These are phyloP conservation scores for Apiotrichum akiyoshidainum DNA, from an alignment of 1,284 basidiomycete genomes.

Conservation along the genomic window DNA sequence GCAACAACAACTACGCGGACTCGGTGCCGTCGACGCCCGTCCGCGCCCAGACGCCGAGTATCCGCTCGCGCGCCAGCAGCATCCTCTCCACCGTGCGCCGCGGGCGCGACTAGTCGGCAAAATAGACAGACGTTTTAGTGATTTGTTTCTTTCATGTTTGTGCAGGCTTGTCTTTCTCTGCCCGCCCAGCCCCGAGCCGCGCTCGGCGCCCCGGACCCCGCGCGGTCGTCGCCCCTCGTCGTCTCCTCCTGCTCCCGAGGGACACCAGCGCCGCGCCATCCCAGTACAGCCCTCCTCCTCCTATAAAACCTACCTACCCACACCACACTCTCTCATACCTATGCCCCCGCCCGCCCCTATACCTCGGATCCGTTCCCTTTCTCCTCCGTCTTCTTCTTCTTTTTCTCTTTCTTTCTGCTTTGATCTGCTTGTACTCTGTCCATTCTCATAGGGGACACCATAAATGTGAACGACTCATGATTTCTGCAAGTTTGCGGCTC, in stretches of 20 bases:
- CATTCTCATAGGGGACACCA: neutral
- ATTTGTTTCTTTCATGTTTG: too few relatives aligned
- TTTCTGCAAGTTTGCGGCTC: too few relatives aligned
- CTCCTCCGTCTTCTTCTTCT: neutral
- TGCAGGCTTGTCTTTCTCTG: too few relatives aligned
- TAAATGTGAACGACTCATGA: neutral
- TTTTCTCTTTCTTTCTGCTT: neutral
- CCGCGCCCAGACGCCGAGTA: constrained; percentile 34
- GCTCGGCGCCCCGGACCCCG: too few relatives aligned
- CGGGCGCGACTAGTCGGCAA: neutral
- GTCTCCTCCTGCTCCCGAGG: too few relatives aligned
- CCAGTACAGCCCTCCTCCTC: too few relatives aligned
- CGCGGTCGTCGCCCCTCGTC: too few relatives aligned
- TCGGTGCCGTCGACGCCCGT: constrained; percentile 21
- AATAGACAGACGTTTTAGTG: neutral
- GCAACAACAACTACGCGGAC: too few relatives aligned
- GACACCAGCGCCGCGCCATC: too few relatives aligned
- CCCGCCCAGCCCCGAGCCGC: too few relatives aligned
- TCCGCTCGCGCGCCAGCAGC: constrained; percentile 23
- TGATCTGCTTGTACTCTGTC: neutral
- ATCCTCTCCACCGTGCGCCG: constrained; percentile 23
- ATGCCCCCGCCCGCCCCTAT: neutral
- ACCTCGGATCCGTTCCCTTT: too few relatives aligned
- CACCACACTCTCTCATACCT: neutral
- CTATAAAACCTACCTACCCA: neutral